These are phyloP conservation scores for Mangifera indica DNA, from an alignment of 345 rosid genomes.

Conservation along the genomic window DNA sequence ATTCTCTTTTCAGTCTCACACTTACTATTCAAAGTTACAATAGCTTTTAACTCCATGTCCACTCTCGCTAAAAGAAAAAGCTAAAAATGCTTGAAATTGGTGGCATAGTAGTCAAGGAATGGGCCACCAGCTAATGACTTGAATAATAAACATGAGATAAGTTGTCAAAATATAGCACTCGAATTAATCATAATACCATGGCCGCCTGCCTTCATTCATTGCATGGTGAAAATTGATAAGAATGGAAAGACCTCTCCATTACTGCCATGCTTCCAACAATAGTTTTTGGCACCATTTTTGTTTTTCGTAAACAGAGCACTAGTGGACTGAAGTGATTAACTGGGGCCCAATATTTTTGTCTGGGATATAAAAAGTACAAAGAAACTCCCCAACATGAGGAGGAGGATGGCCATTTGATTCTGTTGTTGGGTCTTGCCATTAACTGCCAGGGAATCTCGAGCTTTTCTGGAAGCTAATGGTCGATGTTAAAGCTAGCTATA, in stretches of 20 bases:
- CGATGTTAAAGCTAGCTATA: not conserved
- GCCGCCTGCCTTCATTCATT: not conserved
- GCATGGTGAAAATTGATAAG: not conserved
- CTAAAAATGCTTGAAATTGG: not conserved
- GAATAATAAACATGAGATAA: not conserved
- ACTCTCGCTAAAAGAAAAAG: not conserved
- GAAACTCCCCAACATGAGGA: conserved; percentile 13
- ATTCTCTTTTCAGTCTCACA: not conserved
- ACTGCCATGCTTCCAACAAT: not conserved
- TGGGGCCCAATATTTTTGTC: too few relatives aligned
- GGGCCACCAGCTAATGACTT: not conserved
- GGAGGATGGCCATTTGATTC: not conserved
- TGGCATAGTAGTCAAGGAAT: not conserved
- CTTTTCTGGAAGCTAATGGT: conserved; percentile 9
- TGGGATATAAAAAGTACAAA: too few relatives aligned
- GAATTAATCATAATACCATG: not conserved
- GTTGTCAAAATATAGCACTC: not conserved
- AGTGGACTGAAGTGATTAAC: too few relatives aligned
- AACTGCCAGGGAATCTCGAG: conserved; percentile 25
- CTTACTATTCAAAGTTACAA: not conserved
- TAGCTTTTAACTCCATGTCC: not conserved
- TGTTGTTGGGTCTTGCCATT: not conserved
- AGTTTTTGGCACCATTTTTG: not conserved
- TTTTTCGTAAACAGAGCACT: not conserved
- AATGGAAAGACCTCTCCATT: not conserved